Evolutionary conservation across 768 basidiomycete species (phyloP).

Genomic region (Phylloporus rhodoxanthus): DNA sequence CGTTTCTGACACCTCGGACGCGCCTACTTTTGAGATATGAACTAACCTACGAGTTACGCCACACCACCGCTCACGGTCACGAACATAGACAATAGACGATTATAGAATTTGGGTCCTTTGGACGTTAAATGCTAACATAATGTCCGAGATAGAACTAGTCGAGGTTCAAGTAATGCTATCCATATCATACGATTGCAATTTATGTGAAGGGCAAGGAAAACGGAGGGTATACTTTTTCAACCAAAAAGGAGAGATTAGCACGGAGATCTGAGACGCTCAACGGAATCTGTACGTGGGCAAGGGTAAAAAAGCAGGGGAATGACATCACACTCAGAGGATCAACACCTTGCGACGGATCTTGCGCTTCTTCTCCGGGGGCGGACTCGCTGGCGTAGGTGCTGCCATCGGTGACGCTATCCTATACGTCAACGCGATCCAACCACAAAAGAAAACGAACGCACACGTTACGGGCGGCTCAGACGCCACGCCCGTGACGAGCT

Average conservation of each 20-base stretch:
- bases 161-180: conserved; percentile 17
- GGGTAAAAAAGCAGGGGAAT: neutral
- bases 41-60: neutral
- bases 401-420: conserved; percentile 6
- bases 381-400: conserved; percentile 3
- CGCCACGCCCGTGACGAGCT: conserved; percentile 16
- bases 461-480: neutral
- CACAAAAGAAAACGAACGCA: neutral
- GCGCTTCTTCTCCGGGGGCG: conserved; percentile 24
- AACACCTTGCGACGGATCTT: conserved; percentile 29
- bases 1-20: conserved; percentile 43
- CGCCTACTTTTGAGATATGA: neutral
- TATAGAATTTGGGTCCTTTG: neutral
- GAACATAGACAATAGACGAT: conserved; percentile 7
- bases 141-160: conserved; percentile 10
- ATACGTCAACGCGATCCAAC: neutral
- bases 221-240: conserved; percentile 7
- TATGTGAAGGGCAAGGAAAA: neutral
- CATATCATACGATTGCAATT: conserved; percentile 15
- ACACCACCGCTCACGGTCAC: conserved; percentile 4
- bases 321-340: conserved; percentile 19
- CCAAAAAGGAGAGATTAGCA: neutral
- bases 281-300: neutral
- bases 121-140: conserved; percentile 9
- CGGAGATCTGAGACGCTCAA: conserved; percentile 1